Percentiles rank a stretch among this genome's conserved stretches.
These are phyloP conservation scores for Arthrobotrys megalospora DNA, from an alignment of 2,329 filamentous ascomycete species.

Conservation along the genomic window DNA sequence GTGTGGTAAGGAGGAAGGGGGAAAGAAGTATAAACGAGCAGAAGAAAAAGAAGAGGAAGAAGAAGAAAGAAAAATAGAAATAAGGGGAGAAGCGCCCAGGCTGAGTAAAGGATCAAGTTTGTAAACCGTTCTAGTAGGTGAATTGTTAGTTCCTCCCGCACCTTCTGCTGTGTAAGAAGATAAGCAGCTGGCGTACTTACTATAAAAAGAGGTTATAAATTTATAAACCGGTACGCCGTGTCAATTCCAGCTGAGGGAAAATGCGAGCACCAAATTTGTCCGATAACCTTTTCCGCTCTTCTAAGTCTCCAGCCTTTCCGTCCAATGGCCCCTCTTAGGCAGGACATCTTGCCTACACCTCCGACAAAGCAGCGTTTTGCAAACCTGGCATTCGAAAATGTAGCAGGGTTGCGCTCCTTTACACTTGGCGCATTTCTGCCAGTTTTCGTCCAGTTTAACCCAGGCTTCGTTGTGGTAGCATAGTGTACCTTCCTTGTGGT, in stretches of 20 bases:
- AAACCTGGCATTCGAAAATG: conserved; percentile 24
- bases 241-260: no score
- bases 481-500: conserved; percentile 11
- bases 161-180: no score
- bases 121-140: no score
- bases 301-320: background rate
- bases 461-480: conserved; percentile 19
- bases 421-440: conserved; percentile 33
- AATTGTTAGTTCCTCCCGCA: no score
- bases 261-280: no score
- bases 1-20: background rate
- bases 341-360: conserved; percentile 8
- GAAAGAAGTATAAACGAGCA: background rate
- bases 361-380: conserved; percentile 27
- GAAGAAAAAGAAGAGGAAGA: background rate
- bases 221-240: no score
- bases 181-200: no score
- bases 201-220: no score
- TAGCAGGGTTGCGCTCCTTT: background rate
- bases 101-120: background rate
- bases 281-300: background rate
- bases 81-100: background rate
- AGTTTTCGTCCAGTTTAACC: background rate
- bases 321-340: background rate
- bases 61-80: no score